These are phyloP conservation scores for Candolleomyces eurysporus DNA, from an alignment of 768 basidiomycete species.

Conservation along the genomic window DNA sequence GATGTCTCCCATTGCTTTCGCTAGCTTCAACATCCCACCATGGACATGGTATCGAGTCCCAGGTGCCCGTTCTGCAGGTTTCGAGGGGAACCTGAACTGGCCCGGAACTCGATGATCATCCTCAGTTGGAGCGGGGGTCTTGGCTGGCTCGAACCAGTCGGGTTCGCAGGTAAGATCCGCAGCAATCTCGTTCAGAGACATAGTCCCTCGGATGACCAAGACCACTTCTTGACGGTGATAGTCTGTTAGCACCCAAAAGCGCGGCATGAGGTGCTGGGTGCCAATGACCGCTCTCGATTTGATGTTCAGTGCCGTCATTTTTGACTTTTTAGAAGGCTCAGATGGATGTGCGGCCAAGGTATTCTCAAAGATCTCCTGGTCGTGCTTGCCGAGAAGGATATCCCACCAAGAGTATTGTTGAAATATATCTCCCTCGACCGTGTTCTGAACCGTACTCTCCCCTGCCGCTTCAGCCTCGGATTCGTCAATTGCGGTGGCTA, in stretches of 20 bases:
- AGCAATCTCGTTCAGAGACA: constrained; percentile 85
- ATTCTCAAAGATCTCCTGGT: constrained; percentile 77
- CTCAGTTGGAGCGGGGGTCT: constrained; percentile 27
- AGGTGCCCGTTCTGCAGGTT: constrained; percentile 7
- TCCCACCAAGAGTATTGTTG: constrained; percentile 78
- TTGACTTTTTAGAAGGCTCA: constrained; percentile 14
- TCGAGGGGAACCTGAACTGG: constrained; percentile 34
- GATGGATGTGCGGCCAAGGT: constrained; percentile 33
- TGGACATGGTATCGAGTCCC: constrained; percentile 60
- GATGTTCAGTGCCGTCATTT: constrained; percentile 27
- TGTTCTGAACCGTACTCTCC: constrained; percentile 45
- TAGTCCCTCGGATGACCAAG: constrained; percentile 76
- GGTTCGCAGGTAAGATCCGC: constrained; percentile 84
- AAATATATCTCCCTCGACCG: constrained; percentile 20
- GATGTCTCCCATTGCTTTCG: constrained; percentile 70
- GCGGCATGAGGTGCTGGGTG: constrained; percentile 68
- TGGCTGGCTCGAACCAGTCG: constrained; percentile 59
- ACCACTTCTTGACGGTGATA: constrained; percentile 73
- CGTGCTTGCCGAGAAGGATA: constrained; percentile 74
- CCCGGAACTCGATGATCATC: constrained; percentile 35
- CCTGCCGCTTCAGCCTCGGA: constrained; percentile 66
- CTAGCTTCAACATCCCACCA: constrained; percentile 79
- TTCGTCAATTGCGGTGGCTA: constrained; percentile 66
- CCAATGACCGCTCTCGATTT: constrained; percentile 62
- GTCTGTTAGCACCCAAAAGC: constrained; percentile 86